phyloP scores from a whole-genome alignment of 495 filamentous ascomycete species.

The Gamarada debralockiae region DNA sequence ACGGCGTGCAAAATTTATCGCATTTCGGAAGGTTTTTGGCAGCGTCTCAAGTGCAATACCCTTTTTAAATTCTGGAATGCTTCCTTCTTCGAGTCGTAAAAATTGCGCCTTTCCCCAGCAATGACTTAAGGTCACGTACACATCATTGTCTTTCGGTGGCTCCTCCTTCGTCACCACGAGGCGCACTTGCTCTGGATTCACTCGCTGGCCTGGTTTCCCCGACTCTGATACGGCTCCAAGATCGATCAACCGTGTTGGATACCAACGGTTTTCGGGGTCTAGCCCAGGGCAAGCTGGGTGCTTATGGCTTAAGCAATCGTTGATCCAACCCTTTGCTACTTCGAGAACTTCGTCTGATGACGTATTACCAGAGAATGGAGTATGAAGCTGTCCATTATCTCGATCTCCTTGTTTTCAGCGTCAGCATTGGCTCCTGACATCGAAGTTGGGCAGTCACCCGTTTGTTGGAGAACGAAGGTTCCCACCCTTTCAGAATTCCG shows the following conservation, averaged over 20 bases:
- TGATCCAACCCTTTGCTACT: too few species aligned
- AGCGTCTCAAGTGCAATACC: constrained; percentile 5
- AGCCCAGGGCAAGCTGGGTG: too few species aligned
- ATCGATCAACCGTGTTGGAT: constrained; percentile 6
- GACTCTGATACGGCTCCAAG: not conserved
- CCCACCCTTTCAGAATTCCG: too few species aligned
- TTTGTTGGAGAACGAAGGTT: too few species aligned
- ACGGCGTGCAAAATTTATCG: not conserved
- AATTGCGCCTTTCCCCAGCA: constrained; percentile 7
- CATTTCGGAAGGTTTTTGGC: constrained; percentile 15
- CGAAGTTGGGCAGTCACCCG: too few species aligned
- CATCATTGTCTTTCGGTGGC: not conserved
- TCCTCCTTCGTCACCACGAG: not conserved
- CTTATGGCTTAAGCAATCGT: too few species aligned
- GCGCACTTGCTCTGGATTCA: not conserved
- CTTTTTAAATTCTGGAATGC: not conserved
- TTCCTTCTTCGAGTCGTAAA: not conserved
- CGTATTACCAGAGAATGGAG: too few species aligned
- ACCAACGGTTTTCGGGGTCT: too few species aligned
- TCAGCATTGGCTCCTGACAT: too few species aligned
- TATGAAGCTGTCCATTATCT: too few species aligned
- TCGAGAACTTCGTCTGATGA: too few species aligned
- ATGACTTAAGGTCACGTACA: constrained; percentile 12
- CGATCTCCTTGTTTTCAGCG: too few species aligned
- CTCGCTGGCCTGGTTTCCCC: not conserved